Conservation (phyloP, 768 basidiomycete genomes). For the Boletus eberwhitei region DNA sequence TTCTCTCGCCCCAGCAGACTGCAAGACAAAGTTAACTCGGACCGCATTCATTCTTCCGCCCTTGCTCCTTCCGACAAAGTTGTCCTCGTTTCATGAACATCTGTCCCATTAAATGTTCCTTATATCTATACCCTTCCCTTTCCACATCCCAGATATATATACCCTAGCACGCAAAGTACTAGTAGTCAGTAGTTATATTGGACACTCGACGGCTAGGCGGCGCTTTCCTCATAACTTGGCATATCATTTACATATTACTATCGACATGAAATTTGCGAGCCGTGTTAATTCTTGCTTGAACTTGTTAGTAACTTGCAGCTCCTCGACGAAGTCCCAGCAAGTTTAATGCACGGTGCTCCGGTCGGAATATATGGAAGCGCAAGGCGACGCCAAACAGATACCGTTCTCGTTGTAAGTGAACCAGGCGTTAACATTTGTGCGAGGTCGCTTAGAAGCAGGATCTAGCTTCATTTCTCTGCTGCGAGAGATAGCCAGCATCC, state of each 20-base stretch:
- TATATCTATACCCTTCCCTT: conserved; percentile 28
- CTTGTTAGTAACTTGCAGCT: not conserved
- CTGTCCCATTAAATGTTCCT: conserved; percentile 13
- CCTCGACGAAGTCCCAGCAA: not conserved
- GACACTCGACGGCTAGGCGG: not conserved
- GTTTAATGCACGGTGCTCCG: not conserved
- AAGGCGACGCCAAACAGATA: conserved; percentile 19
- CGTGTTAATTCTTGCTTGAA: not conserved
- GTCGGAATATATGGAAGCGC: conserved; percentile 12
- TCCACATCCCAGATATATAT: conserved; percentile 16
- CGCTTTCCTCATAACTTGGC: not conserved
- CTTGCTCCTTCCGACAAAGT: not conserved
- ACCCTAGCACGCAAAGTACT: not conserved
- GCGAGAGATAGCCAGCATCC: conserved; percentile 39
- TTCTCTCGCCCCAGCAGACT: conserved; percentile 21
- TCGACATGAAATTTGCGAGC: not conserved
- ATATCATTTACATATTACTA: not conserved
- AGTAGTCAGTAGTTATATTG: not conserved
- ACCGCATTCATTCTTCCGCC: not conserved
- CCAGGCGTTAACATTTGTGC: not conserved
- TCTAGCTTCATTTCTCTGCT: conserved; percentile 50
- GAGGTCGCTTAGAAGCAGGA: conserved; percentile 1
- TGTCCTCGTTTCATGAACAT: conserved; percentile 10
- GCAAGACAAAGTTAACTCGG: conserved; percentile 23
- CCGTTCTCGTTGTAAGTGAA: conserved; percentile 45